Conservation (phyloP, 306 rosid species). For the Sechiopsis laciniata region DNA sequence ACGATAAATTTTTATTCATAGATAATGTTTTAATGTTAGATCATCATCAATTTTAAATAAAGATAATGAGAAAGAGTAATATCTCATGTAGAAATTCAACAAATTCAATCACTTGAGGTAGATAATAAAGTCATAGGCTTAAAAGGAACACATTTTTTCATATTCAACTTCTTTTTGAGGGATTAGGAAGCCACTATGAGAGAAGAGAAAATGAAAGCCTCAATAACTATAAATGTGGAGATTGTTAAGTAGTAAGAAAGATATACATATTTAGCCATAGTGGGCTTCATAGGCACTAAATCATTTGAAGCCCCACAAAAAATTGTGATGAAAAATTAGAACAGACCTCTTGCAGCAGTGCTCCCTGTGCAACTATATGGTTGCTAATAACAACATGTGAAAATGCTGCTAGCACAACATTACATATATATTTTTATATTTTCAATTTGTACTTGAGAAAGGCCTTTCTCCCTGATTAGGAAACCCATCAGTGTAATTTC, state of each 20-base stretch:
- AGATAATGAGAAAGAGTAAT: too few relatives aligned
- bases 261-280: slow-evolving; percentile 32
- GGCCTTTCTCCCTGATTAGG: not conserved
- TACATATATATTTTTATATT: not conserved
- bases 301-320: slow-evolving; percentile 23
- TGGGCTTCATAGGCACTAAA: slow-evolving; percentile 27
- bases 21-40: too few relatives aligned
- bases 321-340: slow-evolving; percentile 6
- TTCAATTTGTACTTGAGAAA: slow-evolving; percentile 10
- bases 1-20: too few relatives aligned
- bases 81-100: too few relatives aligned
- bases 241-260: slow-evolving; percentile 16
- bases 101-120: too few relatives aligned
- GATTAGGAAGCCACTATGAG: too few relatives aligned
- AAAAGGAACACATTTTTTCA: too few relatives aligned
- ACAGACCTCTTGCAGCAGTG: slow-evolving; percentile 27
- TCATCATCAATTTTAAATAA: too few relatives aligned
- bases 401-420: slow-evolving; percentile 28
- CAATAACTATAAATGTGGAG: slow-evolving; percentile 1
- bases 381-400: slow-evolving; percentile 15
- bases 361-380: slow-evolving; percentile 24
- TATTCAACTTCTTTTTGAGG: too few relatives aligned
- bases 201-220: too few relatives aligned
- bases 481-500: not conserved
- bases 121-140: too few relatives aligned